Percentiles rank a stretch among this genome's conserved stretches.
Conservation (phyloP, 768 basidiomycete genomes). For the Lanmaoa pseudosensibilis region DNA sequence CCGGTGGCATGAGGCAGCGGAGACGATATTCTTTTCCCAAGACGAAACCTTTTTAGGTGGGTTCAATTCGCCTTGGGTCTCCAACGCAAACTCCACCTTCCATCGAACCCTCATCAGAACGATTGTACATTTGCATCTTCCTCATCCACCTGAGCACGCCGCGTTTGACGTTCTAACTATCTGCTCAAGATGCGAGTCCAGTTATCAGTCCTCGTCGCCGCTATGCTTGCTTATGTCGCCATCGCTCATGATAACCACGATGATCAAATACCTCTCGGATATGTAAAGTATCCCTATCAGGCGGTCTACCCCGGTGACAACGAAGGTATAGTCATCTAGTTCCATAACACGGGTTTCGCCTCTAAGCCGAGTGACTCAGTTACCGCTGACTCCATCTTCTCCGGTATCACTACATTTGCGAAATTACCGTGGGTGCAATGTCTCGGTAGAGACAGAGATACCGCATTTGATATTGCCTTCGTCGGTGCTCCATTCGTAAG, state of each 20-base stretch:
- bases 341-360: neutral
- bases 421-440: conserved; percentile 85
- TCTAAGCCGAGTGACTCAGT: conserved; percentile 38
- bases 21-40: conserved; percentile 27
- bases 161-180: neutral
- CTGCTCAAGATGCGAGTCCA: conserved; percentile 24
- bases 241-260: conserved; percentile 41
- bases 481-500: conserved; percentile 76
- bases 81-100: neutral
- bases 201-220: conserved; percentile 24
- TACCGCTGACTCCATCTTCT: conserved; percentile 77
- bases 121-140: neutral
- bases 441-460: conserved; percentile 58
- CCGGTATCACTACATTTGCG: conserved; percentile 83
- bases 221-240: conserved; percentile 28
- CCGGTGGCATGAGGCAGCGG: conserved; percentile 21
- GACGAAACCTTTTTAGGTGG: conserved; percentile 22
- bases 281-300: conserved; percentile 65
- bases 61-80: neutral
- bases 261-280: conserved; percentile 64
- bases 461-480: conserved; percentile 77
- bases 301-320: conserved; percentile 53
- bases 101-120: neutral
- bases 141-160: too few species aligned
- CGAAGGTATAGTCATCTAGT: conserved; percentile 44